Evolutionary conservation across 2,329 filamentous ascomycete genomes (phyloP).

Genomic region (Helminthosporium solani): DNA sequence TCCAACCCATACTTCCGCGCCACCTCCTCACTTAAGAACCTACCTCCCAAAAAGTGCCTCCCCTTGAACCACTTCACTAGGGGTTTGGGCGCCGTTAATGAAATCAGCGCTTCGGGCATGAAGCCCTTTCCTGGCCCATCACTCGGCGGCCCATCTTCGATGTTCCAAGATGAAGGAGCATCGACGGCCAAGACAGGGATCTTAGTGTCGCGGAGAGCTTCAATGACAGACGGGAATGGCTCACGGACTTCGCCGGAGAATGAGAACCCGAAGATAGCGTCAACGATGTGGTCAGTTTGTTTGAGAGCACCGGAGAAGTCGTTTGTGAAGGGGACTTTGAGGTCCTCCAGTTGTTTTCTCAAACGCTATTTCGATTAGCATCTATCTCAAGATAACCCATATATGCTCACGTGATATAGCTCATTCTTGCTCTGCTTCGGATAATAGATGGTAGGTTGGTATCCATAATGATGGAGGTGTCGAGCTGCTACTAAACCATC

Average conservation of each 20-base stretch:
- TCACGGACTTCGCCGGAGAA: slow-evolving; percentile 92
- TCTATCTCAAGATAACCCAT: too few species aligned
- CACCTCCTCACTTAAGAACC: slow-evolving; percentile 76
- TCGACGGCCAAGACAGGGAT: slow-evolving; percentile 86
- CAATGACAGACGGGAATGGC: slow-evolving; percentile 81
- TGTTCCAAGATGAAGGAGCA: slow-evolving; percentile 92
- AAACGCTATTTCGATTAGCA: too few species aligned
- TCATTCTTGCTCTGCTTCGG: slow-evolving; percentile 91
- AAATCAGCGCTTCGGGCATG: slow-evolving; percentile 77
- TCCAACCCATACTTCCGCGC: slow-evolving; percentile 85
- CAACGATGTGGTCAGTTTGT: slow-evolving; percentile 76
- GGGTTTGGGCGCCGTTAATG: slow-evolving; percentile 90
- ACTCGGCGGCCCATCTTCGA: slow-evolving; percentile 78
- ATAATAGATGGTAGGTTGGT: slow-evolving; percentile 85
- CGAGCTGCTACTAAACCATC: slow-evolving; percentile 93
- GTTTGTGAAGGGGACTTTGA: slow-evolving; percentile 78
- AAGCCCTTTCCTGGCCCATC: slow-evolving; percentile 78
- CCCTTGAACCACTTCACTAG: slow-evolving; percentile 80
- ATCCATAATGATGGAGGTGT: slow-evolving; percentile 89
- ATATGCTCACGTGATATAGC: slow-evolving; percentile 68
- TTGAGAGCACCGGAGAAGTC: slow-evolving; percentile 71
- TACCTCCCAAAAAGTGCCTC: slow-evolving; percentile 88
- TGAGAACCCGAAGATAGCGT: slow-evolving; percentile 94
- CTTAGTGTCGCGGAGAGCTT: slow-evolving; percentile 69
- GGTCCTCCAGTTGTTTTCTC: slow-evolving; percentile 77